A percentile compares a stretch with the other conserved stretches of the same genome.
Evolutionary conservation across 129 eudicot genomes (phyloP).

Genomic region (Flaveria trinervia): DNA sequence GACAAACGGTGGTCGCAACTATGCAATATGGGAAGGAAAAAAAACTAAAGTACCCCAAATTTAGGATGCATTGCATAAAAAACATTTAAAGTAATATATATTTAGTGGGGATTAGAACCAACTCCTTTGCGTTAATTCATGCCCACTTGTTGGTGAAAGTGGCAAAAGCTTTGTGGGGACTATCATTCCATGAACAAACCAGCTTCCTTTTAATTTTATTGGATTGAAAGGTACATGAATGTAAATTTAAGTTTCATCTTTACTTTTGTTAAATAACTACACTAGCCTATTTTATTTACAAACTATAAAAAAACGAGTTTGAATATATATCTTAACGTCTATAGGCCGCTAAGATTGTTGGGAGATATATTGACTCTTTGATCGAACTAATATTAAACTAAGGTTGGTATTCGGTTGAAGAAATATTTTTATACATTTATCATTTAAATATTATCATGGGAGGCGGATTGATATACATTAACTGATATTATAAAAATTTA

Average conservation of each 20-base stretch:
- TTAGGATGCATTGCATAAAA: conserved; percentile 35
- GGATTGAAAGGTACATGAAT: not conserved
- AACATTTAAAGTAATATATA: conserved; percentile 24
- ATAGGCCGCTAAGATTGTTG: no score
- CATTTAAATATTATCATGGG: no score
- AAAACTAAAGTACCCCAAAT: conserved; percentile 33
- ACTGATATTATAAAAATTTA: not conserved
- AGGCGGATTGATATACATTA: not conserved
- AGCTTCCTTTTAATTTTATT: conserved; percentile 6
- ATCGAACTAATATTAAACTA: no score
- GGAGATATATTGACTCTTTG: no score
- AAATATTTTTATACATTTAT: no score
- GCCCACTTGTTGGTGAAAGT: conserved; percentile 47
- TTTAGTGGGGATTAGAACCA: conserved; percentile 32
- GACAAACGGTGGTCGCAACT: conserved; percentile 28
- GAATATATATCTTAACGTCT: not conserved
- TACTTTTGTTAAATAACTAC: not conserved
- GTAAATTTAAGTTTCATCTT: not conserved
- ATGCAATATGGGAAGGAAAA: conserved; percentile 20
- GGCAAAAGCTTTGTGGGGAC: conserved; percentile 44
- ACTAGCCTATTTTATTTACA: not conserved
- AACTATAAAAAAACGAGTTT: not conserved
- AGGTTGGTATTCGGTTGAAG: no score
- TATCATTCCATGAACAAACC: conserved; percentile 42
- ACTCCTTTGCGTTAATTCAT: conserved; percentile 40